Evolutionary conservation across 2,329 filamentous ascomycete genomes (phyloP), one percentile per base, ranked within the genome.

Genomic region (Aspergillus eucalypticola): DNA sequence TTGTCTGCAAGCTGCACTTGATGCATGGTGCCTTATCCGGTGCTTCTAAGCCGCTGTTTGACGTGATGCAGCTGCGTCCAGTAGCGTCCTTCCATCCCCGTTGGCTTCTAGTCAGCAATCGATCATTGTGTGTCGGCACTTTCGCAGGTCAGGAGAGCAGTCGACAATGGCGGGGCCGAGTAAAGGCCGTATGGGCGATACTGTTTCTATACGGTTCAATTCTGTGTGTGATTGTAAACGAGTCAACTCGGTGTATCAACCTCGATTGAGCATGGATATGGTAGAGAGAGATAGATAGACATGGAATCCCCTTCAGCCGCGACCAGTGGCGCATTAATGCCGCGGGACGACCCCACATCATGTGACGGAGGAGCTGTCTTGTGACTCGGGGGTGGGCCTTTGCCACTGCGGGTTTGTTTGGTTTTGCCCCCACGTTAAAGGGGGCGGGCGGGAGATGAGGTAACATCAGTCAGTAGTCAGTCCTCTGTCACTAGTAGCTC

Each of bases 331-430:
- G 42, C 29, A 44, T 35, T 51, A 58, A 61, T 61, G 46, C 58
- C 58, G 61, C 58, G 60, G 64, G 59, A 56, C 56, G 27, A 62
- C 63, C 56, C 60, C 59, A 58, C 64, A 64, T 68, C 66, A 68
- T 68, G 66, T 68, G 66, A 68, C 59, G 55, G 38, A 44, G 38
- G 46, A 52, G 17, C 44, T 60, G 66, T 60, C 63, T 68, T 66
- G 66, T 68, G 66, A 68, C 66, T 62, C 56, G 56, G 32, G 46
- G 41, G 50, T 32, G 23, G 39, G 46, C 27, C 27, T 41, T 62
- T 60, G 53, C 53, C 53, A 55, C 53, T 46, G 32, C 19, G 5
- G 8, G 32, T 54, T 39, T 27, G 52, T 27, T 25, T 21, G 23
- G 23, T 29, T 42, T 44, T 54, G 52, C 53, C 53, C 53, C 53